Conservation (phyloP, 345 rosid genomes). For the Brassica juncea region DNA sequence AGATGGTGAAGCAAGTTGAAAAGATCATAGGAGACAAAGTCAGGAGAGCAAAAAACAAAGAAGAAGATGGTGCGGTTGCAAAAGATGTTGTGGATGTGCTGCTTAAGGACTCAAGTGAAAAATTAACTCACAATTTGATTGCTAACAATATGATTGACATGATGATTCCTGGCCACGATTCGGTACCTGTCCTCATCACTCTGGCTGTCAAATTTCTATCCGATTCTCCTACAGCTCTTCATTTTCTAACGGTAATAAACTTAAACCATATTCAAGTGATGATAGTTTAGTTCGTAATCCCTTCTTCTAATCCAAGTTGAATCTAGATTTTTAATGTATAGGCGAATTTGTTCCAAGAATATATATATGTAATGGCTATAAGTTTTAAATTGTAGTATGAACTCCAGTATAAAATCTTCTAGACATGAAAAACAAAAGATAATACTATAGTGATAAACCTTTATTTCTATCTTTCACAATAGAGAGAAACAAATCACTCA, state of each 20-base stretch:
- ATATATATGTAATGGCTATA: not conserved
- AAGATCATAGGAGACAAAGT: constrained; percentile 47
- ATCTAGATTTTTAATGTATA: not conserved
- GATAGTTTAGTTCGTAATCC: not conserved
- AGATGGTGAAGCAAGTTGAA: constrained; percentile 70
- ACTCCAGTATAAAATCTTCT: not conserved
- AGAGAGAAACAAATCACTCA: not conserved
- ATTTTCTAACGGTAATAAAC: constrained; percentile 60
- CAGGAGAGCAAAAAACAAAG: constrained; percentile 44
- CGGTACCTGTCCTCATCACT: constrained; percentile 92
- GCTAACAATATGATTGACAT: constrained; percentile 92
- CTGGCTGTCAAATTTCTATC: constrained; percentile 87
- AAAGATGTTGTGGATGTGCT: constrained; percentile 75
- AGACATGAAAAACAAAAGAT: not conserved
- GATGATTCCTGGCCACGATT: constrained; percentile 99
- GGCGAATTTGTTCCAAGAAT: no score
- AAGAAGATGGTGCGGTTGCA: constrained; percentile 29
- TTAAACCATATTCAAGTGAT: not conserved
- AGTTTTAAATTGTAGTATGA: not conserved
- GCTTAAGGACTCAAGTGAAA: constrained; percentile 58
- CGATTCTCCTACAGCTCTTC: constrained; percentile 73
- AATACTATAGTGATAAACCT: not conserved
- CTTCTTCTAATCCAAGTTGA: not conserved
- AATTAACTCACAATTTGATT: constrained; percentile 66
- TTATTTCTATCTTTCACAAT: not conserved